Percentiles rank a stretch among this genome's conserved stretches.
phyloP scores from a whole-genome alignment of 805 yeast species.

The Lipomyces oligophaga region DNA sequence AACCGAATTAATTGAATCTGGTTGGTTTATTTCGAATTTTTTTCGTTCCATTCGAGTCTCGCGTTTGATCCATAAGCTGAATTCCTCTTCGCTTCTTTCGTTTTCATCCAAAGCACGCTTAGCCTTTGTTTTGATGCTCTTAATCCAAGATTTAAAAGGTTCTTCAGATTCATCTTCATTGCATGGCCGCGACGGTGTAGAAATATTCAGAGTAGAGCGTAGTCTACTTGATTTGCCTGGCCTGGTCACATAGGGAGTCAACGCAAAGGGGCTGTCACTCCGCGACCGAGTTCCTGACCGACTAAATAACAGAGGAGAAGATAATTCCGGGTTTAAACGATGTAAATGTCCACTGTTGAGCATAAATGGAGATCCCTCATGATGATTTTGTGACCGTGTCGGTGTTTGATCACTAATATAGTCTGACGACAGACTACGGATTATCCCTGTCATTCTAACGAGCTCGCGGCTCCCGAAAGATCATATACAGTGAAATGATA shows the following conservation, averaged over 20 bases:
- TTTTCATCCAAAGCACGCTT: slow-evolving; percentile 19
- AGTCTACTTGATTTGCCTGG: slow-evolving; percentile 2
- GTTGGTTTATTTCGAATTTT: slow-evolving; percentile 13
- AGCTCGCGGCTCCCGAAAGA: neutral
- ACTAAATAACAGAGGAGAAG: slow-evolving; percentile 20
- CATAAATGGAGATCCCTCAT: slow-evolving; percentile 12
- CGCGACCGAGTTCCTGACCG: slow-evolving; percentile 16
- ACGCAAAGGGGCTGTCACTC: slow-evolving; percentile 12
- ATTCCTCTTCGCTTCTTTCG: slow-evolving; percentile 15
- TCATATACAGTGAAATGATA: neutral
- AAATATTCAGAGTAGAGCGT: slow-evolving; percentile 1
- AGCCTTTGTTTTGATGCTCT: slow-evolving; percentile 10
- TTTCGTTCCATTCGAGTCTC: slow-evolving; percentile 17
- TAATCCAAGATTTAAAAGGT: slow-evolving; percentile 11
- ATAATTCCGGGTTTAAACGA: slow-evolving; percentile 9
- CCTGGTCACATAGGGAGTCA: slow-evolving; percentile 11
- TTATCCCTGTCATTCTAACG: neutral
- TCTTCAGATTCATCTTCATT: neutral
- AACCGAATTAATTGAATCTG: slow-evolving; percentile 14
- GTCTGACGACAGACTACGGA: neutral
- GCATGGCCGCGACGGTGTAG: slow-evolving; percentile 10
- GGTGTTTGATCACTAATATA: too few relatives aligned
- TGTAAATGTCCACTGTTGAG: slow-evolving; percentile 21
- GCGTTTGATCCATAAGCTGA: slow-evolving; percentile 11
- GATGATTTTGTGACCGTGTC: too few relatives aligned